Evolutionary conservation across 1,284 basidiomycete genomes (phyloP).

Genomic region (Cryptococcus sp.): DNA sequence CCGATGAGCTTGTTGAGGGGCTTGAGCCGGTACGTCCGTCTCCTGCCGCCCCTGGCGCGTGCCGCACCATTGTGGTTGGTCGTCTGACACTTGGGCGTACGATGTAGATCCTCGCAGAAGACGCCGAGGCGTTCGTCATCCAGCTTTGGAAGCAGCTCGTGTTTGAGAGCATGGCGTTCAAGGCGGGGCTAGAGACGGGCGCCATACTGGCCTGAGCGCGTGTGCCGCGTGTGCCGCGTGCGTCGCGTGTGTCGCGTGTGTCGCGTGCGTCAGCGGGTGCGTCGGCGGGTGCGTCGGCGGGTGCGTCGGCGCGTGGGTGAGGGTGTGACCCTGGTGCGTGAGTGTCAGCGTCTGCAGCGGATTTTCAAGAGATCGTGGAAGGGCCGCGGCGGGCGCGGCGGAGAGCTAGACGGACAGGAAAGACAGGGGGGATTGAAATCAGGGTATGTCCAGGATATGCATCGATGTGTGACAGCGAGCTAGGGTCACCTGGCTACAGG

Average conservation of each 20-base stretch:
- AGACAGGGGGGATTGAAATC: neutral
- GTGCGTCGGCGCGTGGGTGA: no score
- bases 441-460: constrained; percentile 1
- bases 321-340: no score
- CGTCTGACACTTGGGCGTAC: neutral
- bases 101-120: constrained; percentile 76
- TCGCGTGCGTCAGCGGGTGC: no score
- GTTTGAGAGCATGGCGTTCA: constrained; percentile 58
- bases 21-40: constrained; percentile 74
- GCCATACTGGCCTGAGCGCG: constrained; percentile 24
- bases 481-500: neutral
- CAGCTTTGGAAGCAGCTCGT: constrained; percentile 81
- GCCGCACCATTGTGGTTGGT: neutral
- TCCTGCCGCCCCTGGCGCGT: neutral
- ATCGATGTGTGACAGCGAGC: neutral
- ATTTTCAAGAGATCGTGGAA: no score
- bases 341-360: no score
- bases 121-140: constrained; percentile 69
- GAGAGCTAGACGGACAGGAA: neutral
- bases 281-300: no score
- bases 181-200: constrained; percentile 29
- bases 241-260: no score
- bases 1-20: constrained; percentile 75
- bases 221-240: no score
- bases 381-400: no score